A percentile compares a stretch with the other conserved stretches of the same genome.
These are phyloP conservation scores for Curvularia spicifera DNA, from an alignment of 2,329 filamentous ascomycete genomes.

Conservation along the genomic window DNA sequence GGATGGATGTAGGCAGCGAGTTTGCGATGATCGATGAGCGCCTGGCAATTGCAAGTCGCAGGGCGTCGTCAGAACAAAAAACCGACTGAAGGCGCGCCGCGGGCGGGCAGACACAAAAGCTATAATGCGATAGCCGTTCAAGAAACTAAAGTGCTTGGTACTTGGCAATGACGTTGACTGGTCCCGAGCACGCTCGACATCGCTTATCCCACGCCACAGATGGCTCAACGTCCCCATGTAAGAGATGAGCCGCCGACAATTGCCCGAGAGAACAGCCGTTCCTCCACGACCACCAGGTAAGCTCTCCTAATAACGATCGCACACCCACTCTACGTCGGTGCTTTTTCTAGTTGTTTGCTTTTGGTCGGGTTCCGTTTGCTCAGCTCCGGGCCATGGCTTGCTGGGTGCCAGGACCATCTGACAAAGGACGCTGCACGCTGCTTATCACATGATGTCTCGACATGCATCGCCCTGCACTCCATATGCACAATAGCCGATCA, in stretches of 20 bases:
- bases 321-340: not conserved
- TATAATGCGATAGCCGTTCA: slow-evolving; percentile 12
- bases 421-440: slow-evolving; percentile 12
- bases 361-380: not conserved
- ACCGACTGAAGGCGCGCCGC: not conserved
- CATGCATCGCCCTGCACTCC: slow-evolving; percentile 10
- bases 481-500: slow-evolving; percentile 12
- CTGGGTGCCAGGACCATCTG: slow-evolving; percentile 12
- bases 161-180: slow-evolving; percentile 18
- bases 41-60: slow-evolving; percentile 1
- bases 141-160: slow-evolving; percentile 17
- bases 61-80: slow-evolving; percentile 1
- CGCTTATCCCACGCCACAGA: slow-evolving; percentile 12
- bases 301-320: not conserved
- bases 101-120: slow-evolving; percentile 6
- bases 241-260: not conserved
- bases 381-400: slow-evolving; percentile 2
- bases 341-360: not conserved
- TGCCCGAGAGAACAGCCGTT: slow-evolving; percentile 10
- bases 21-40: not conserved
- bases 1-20: not conserved
- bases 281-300: slow-evolving; percentile 1
- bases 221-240: not conserved
- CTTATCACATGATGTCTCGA: slow-evolving; percentile 22
- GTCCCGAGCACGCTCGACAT: not conserved